Percentiles rank a stretch among this genome's conserved stretches.
phyloP scores from a whole-genome alignment of 1,139 yeast genomes.

The Citeromyces siamensis region DNA sequence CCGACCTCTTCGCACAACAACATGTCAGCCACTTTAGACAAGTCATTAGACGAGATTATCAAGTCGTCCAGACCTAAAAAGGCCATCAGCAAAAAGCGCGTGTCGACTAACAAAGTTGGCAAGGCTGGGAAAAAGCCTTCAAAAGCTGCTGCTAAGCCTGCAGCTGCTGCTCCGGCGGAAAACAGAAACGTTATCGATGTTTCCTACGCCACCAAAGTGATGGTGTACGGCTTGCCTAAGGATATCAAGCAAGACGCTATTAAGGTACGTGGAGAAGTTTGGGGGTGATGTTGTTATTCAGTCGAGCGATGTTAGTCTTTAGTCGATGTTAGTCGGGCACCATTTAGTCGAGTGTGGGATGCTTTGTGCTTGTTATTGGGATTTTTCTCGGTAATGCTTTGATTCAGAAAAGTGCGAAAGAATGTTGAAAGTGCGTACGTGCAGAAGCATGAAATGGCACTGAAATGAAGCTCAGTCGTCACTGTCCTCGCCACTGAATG shows the following conservation, averaged over 20 bases:
- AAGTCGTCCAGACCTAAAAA: constrained; percentile 33
- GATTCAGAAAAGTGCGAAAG: too few species aligned
- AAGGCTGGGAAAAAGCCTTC: constrained; percentile 16
- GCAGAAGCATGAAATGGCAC: too few species aligned
- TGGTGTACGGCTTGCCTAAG: constrained; percentile 67
- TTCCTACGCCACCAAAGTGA: constrained; percentile 57
- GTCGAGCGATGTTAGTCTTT: too few species aligned
- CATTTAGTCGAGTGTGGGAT: too few species aligned
- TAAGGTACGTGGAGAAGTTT: constrained; percentile 64
- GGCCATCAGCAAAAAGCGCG: constrained; percentile 12
- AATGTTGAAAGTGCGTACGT: too few species aligned
- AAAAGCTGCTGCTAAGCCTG: constrained; percentile 18
- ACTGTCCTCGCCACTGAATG: too few species aligned
- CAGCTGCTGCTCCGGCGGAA: constrained; percentile 20
- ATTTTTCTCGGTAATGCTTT: too few species aligned
- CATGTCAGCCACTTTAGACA: constrained; percentile 70
- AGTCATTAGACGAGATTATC: constrained; percentile 92
- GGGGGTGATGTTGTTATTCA: too few species aligned
- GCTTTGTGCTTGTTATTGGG: too few species aligned
- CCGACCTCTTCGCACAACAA: constrained; percentile 6
- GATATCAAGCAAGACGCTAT: constrained; percentile 70
- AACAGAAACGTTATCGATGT: constrained; percentile 28
- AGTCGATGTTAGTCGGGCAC: too few species aligned
- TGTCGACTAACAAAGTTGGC: constrained; percentile 10
- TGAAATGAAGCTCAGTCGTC: too few species aligned